A percentile compares a stretch with the other conserved stretches of the same genome.
These are phyloP conservation scores for Lepraria neglecta DNA, from an alignment of 495 filamentous ascomycete genomes.

Conservation along the genomic window DNA sequence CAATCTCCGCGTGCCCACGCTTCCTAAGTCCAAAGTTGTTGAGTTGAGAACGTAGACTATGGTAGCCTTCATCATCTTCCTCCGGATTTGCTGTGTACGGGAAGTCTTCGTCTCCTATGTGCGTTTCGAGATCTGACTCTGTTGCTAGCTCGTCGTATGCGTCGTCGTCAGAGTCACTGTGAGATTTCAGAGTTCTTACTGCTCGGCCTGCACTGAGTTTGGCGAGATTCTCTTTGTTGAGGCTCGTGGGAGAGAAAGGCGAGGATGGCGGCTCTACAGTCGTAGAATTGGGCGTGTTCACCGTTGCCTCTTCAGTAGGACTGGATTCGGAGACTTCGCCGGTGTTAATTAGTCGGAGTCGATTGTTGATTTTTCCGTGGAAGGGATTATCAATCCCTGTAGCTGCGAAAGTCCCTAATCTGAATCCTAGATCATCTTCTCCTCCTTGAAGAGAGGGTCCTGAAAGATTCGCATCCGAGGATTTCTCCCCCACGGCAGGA, in stretches of 20 bases:
- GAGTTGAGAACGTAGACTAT: background rate
- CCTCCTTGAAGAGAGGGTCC: no score
- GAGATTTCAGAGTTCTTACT: background rate
- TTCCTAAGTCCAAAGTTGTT: conserved; percentile 7
- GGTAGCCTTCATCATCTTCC: conserved; percentile 9
- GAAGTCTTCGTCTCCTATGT: conserved; percentile 1
- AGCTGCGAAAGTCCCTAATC: no score
- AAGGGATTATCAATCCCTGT: no score
- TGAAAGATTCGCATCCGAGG: no score
- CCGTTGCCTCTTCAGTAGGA: background rate
- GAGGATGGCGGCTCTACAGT: background rate
- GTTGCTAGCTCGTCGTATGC: conserved; percentile 2
- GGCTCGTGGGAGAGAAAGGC: background rate
- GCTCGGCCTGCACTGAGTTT: background rate
- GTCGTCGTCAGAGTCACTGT: background rate
- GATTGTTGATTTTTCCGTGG: no score
- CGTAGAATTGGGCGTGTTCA: background rate
- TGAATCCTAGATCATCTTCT: no score
- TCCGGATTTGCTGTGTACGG: conserved; percentile 1
- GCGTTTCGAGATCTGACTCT: conserved; percentile 15
- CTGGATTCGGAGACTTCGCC: background rate
- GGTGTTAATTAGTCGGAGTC: background rate
- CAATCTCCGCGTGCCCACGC: background rate
- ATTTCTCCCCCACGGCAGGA: no score
- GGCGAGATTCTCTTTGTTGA: background rate